Evolutionary conservation across 768 basidiomycete species (phyloP).

Genomic region (Lentinus brumalis): DNA sequence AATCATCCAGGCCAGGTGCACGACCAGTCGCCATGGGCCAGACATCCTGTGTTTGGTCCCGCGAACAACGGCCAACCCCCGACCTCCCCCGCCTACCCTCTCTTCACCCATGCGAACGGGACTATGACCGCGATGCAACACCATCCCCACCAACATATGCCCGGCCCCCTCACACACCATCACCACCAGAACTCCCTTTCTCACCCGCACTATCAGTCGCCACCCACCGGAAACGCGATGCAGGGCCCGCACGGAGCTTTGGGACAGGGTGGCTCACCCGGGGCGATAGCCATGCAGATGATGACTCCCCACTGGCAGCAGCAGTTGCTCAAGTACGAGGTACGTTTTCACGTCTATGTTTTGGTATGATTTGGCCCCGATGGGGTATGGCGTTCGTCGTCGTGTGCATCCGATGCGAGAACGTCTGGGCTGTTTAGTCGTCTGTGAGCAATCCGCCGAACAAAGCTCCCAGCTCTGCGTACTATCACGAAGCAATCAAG

Average conservation of each 20-base stretch:
- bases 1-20: constrained; percentile 40
- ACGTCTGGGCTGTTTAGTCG: too few species aligned
- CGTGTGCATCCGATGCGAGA: background rate
- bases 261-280: constrained; percentile 53
- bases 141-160: constrained; percentile 59
- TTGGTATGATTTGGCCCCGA: background rate
- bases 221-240: constrained; percentile 63
- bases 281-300: constrained; percentile 50
- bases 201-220: constrained; percentile 66
- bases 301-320: constrained; percentile 90
- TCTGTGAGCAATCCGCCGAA: too few species aligned
- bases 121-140: constrained; percentile 54
- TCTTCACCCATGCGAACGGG: constrained; percentile 73
- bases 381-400: background rate
- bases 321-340: constrained; percentile 91
- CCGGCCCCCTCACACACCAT: constrained; percentile 48
- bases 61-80: constrained; percentile 58
- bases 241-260: constrained; percentile 33
- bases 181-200: constrained; percentile 81
- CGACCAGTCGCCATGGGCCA: constrained; percentile 74
- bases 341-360: constrained; percentile 42
- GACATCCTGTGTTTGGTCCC: constrained; percentile 55
- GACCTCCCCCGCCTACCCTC: constrained; percentile 71
- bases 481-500: too few species aligned
- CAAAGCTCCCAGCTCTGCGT: too few species aligned